Evolutionary conservation across 306 rosid genomes (phyloP).

Genomic region (Benincasa hispida): DNA sequence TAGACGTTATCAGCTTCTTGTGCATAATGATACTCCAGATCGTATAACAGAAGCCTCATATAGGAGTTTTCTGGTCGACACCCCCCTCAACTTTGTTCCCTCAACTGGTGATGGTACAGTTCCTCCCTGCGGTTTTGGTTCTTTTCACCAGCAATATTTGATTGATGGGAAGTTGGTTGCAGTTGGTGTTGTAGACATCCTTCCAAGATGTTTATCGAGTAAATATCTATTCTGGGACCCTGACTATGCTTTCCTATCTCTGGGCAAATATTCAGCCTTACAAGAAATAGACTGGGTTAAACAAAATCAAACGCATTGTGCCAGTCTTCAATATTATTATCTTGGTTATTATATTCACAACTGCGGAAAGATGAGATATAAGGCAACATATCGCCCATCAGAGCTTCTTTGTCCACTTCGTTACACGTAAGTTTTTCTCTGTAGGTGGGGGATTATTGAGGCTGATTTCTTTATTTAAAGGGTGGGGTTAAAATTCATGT

Average conservation of each 20-base stretch:
- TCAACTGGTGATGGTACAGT: slow-evolving; percentile 52
- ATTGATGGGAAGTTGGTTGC: slow-evolving; percentile 75
- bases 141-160: slow-evolving; percentile 93
- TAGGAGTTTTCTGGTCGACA: slow-evolving; percentile 68
- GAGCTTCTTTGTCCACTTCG: slow-evolving; percentile 91
- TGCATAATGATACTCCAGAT: slow-evolving; percentile 70
- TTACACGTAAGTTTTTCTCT: slow-evolving; percentile 59
- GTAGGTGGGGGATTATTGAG: background rate
- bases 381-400: slow-evolving; percentile 80
- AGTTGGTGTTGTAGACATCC: slow-evolving; percentile 92
- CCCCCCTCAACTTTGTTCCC: slow-evolving; percentile 57
- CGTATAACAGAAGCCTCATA: slow-evolving; percentile 54
- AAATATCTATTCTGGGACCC: slow-evolving; percentile 98
- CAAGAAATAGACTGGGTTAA: slow-evolving; percentile 92
- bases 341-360: slow-evolving; percentile 96
- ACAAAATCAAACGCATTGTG: slow-evolving; percentile 62
- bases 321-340: slow-evolving; percentile 74
- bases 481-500: background rate
- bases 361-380: slow-evolving; percentile 89
- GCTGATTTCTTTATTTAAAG: background rate
- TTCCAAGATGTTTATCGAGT: slow-evolving; percentile 88
- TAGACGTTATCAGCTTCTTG: slow-evolving; percentile 55
- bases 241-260: slow-evolving; percentile 81
- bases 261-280: slow-evolving; percentile 83
- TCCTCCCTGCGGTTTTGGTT: slow-evolving; percentile 92